These are phyloP conservation scores for Blastocystis sp. DNA, from an alignment of 352 stramenopile species.

Conservation along the genomic window DNA sequence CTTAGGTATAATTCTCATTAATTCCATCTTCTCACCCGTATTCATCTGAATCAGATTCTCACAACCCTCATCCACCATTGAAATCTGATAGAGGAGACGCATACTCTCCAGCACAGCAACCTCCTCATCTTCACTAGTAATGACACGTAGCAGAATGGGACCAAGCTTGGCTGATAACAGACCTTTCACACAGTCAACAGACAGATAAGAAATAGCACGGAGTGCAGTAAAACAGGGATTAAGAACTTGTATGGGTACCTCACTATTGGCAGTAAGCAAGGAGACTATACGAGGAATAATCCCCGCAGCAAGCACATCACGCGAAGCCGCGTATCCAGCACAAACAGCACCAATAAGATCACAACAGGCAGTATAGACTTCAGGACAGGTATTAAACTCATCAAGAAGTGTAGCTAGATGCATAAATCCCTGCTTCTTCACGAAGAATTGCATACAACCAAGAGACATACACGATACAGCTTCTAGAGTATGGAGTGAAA, in stretches of 20 bases:
- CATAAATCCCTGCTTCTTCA: background rate
- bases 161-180: background rate
- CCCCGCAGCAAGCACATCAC: background rate
- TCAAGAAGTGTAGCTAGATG: background rate
- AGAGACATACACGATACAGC: background rate
- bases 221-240: background rate
- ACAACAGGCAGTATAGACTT: background rate
- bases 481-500: background rate
- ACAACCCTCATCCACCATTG: slow-evolving; percentile 16
- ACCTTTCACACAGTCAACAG: background rate
- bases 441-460: background rate
- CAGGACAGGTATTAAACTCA: background rate
- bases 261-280: background rate
- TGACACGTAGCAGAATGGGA: background rate
- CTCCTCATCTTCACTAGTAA: background rate
- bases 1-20: background rate
- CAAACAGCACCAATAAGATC: background rate
- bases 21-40: background rate
- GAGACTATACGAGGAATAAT: background rate
- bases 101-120: background rate
- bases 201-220: background rate
- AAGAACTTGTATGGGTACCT: background rate
- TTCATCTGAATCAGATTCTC: background rate
- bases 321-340: background rate
- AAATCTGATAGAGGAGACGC: slow-evolving; percentile 2